phyloP scores from a whole-genome alignment of 2,329 filamentous ascomycete species.

The Paecilomyces formosus region DNA sequence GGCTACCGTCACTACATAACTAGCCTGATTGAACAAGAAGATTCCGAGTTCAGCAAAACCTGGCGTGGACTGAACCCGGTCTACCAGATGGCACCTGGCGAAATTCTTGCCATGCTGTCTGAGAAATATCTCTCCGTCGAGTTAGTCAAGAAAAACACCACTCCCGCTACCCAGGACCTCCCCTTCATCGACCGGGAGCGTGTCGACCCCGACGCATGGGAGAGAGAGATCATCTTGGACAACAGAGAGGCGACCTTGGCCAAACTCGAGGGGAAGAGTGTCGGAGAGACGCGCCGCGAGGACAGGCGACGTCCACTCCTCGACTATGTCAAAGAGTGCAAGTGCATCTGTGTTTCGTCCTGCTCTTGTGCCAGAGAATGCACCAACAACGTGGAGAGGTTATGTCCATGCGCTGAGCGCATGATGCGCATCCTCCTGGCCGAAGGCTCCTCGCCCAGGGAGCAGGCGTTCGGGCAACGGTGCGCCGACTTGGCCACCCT shows the following conservation, averaged over 20 bases:
- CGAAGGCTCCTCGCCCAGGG: conserved; percentile 9
- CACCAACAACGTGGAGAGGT: conserved; percentile 18
- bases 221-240: conserved; percentile 18
- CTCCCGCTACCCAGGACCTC: conserved; percentile 11
- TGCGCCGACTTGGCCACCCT: conserved; percentile 20
- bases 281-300: conserved; percentile 27
- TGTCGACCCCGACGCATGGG: conserved; percentile 12
- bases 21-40: conserved; percentile 12
- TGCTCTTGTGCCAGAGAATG: conserved; percentile 28
- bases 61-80: conserved; percentile 23
- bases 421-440: conserved; percentile 23
- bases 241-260: conserved; percentile 26
- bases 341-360: conserved; percentile 26
- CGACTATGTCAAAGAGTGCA: conserved; percentile 20
- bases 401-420: conserved; percentile 29
- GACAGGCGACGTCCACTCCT: conserved; percentile 16
- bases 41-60: conserved; percentile 17
- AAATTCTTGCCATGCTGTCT: conserved; percentile 23
- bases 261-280: conserved; percentile 23
- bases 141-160: conserved; percentile 9
- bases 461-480: conserved; percentile 13
- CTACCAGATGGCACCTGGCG: conserved; percentile 20
- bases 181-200: conserved; percentile 17
- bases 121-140: conserved; percentile 28
- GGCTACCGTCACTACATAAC: conserved; percentile 22